Base-by-base conservation (phyloP, 176 grass and related monocot genomes). In the Lolium multiflorum region DNA sequence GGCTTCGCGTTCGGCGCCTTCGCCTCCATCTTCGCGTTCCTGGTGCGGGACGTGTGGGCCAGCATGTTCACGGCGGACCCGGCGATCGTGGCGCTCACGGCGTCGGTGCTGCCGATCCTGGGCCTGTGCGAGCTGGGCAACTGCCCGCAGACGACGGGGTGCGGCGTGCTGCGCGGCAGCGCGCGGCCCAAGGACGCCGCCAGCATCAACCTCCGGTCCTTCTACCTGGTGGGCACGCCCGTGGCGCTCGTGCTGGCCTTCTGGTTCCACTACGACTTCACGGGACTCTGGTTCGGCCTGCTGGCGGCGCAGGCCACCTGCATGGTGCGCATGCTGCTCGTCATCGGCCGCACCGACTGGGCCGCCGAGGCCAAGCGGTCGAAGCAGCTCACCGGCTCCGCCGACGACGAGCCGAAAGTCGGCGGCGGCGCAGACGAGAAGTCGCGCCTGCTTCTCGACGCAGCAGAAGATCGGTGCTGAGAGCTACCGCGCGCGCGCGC, bases 71-170 rank as follows among this genome's bases (percentile, higher is more conserved):
- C 90, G 11, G 85, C 78, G 3, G 88, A 97, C 65, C 88, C 86
- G 17, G 90, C 86, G 57, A 97, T 97, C 81, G 24, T 94, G 20
- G 84, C 85, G 69, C 84, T 97, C 46, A 97, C 95, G 0, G 95
- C 92, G 63, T 67, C 95, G 3, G 95, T 92, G 65, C 86, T 97
- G 20, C 95, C 95, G 6, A 81, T 97, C 50, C 92, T 97, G 4
- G 95, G 95, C 0, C 69, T 90, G 14, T 97, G 95, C 48, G 94
- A 97, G 83, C 89, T 97, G 3, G 92, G 94, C 9, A 97, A 97
- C 92, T 97, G 94, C 85, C 94, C 94, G 49, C 94, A 97, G 86
- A 97, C 94, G 5, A 94, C 94, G 0, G 94, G 94, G 6, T 97
- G 94, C 57, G 94, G 94, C 3, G 94, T 97, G 43, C 82, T 97